Conservation (phyloP, 305 asterid species). For the Nicotiana rustica region DNA sequence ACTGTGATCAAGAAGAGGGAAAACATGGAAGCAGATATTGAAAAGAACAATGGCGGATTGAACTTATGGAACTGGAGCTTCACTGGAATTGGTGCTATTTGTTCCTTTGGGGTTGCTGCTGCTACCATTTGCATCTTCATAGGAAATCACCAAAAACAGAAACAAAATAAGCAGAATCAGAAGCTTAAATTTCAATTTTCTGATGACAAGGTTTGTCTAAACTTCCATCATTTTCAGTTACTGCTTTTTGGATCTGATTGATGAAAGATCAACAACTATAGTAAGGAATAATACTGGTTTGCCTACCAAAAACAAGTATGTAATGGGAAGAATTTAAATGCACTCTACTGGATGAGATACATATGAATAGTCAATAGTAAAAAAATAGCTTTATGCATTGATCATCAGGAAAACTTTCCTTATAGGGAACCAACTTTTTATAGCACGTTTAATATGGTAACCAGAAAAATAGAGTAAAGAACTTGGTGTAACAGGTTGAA, state of each 20-base stretch:
- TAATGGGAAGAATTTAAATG: no score
- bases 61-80: constrained; percentile 74
- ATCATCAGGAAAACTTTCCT: no score
- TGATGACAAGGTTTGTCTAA: constrained; percentile 29
- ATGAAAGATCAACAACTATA: no score
- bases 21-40: constrained; percentile 27
- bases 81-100: constrained; percentile 74
- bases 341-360: no score
- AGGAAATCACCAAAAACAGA: constrained; percentile 46
- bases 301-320: no score
- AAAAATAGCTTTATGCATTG: no score
- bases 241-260: background rate
- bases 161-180: constrained; percentile 46
- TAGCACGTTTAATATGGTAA: no score
- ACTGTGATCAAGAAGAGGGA: constrained; percentile 35
- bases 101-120: constrained; percentile 70
- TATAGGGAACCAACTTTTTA: no score
- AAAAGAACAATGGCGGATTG: constrained; percentile 43
- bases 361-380: no score
- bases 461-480: no score
- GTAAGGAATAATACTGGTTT: no score
- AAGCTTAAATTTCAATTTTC: constrained; percentile 63
- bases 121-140: constrained; percentile 65
- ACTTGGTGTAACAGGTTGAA: no score
- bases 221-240: background rate